A percentile compares a stretch with the other conserved stretches of the same genome.
Conservation (phyloP, 1,284 basidiomycete species). For the Ceratobasidium sp. region DNA sequence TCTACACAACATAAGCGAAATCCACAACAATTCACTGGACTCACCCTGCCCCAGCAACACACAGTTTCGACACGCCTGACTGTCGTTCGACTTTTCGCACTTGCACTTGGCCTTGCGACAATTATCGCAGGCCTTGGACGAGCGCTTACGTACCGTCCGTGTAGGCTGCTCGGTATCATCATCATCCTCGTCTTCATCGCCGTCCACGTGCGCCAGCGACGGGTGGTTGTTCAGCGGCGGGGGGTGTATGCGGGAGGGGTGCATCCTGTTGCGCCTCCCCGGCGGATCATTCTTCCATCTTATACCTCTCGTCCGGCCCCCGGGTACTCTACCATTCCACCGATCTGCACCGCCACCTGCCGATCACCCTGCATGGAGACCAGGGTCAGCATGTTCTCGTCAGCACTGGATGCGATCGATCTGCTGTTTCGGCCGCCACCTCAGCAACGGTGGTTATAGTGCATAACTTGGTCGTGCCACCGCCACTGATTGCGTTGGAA, state of each 20-base stretch:
- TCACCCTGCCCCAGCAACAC: constrained; percentile 70
- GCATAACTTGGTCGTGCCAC: no score
- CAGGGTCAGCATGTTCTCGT: neutral
- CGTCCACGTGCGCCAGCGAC: constrained; percentile 53
- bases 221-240: constrained; percentile 29
- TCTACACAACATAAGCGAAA: constrained; percentile 50
- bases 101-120: constrained; percentile 84
- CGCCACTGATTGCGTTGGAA: no score
- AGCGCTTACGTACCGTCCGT: constrained; percentile 46
- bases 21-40: constrained; percentile 42
- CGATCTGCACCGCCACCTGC: neutral
- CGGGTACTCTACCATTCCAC: neutral
- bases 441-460: no score
- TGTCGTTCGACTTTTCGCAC: constrained; percentile 61
- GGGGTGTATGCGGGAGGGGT: constrained; percentile 35
- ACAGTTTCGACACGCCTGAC: constrained; percentile 73
- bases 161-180: constrained; percentile 46
- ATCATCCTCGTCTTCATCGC: constrained; percentile 62
- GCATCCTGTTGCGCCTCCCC: constrained; percentile 26
- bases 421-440: no score
- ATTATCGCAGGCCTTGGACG: constrained; percentile 67
- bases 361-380: neutral
- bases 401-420: no score
- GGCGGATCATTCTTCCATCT: constrained; percentile 36
- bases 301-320: constrained; percentile 1